phyloP scores from a whole-genome alignment of 305 asterid species.

The Andrographis paniculata region DNA sequence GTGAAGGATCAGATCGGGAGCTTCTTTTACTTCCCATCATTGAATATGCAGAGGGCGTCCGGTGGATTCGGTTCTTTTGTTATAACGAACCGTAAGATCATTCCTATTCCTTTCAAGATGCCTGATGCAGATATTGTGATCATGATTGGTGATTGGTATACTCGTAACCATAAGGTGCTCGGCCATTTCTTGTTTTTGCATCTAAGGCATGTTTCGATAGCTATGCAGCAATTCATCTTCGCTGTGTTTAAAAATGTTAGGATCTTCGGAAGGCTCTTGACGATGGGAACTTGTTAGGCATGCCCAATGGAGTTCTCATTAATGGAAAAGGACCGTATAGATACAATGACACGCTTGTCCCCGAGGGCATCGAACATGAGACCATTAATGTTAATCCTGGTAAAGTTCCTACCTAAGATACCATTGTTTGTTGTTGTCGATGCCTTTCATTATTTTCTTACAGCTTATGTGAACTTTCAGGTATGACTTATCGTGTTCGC shows the following conservation, averaged over 20 bases:
- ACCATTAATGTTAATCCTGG: conserved; percentile 63
- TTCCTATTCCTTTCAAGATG: conserved; percentile 42
- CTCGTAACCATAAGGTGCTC: conserved; percentile 44
- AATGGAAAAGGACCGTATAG: conserved; percentile 77
- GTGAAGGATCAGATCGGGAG: conserved; percentile 89
- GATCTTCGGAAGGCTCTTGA: conserved; percentile 47
- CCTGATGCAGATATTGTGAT: conserved; percentile 64
- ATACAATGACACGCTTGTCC: conserved; percentile 57
- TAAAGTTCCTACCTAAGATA: conserved; percentile 10
- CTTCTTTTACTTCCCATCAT: conserved; percentile 62
- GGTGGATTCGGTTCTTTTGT: conserved; percentile 70
- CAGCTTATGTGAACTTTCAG: conserved; percentile 25
- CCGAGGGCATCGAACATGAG: conserved; percentile 54
- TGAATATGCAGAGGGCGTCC: conserved; percentile 57
- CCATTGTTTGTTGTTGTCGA: not conserved
- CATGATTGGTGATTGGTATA: conserved; percentile 75
- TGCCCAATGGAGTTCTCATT: conserved; percentile 79
- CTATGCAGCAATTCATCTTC: not conserved
- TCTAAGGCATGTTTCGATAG: not conserved
- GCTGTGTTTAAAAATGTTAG: conserved; percentile 24
- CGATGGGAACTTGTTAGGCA: conserved; percentile 47
- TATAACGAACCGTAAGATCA: conserved; percentile 39
- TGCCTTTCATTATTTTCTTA: conserved; percentile 1
- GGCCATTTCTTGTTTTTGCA: conserved; percentile 8
- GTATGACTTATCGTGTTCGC: conserved; percentile 60